Percentiles rank a stretch among this genome's conserved stretches.
Conservation (phyloP, 768 basidiomycete species). For the Mycena pura region DNA sequence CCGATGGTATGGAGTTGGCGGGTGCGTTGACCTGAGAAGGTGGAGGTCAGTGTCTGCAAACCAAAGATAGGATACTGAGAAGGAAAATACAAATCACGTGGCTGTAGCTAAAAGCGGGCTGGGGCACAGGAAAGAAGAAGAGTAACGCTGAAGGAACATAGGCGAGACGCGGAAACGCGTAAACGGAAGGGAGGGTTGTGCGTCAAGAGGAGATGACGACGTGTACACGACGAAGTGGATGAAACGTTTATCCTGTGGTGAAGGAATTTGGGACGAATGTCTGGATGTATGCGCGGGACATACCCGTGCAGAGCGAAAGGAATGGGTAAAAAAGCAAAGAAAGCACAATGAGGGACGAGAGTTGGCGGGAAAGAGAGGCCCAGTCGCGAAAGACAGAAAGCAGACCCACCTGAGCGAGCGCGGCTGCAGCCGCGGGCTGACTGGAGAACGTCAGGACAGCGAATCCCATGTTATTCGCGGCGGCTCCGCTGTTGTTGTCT, state of each 20-base stretch:
- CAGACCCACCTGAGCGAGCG: slow-evolving; percentile 15
- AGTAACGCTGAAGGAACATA: too few species aligned
- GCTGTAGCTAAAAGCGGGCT: slow-evolving; percentile 66
- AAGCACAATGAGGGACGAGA: not conserved
- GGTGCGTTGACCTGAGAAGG: too few species aligned
- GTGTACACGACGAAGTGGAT: too few species aligned
- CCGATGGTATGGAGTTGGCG: too few species aligned
- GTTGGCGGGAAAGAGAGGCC: not conserved
- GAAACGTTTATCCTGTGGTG: too few species aligned
- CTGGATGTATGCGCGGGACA: not conserved
- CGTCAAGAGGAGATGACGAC: too few species aligned
- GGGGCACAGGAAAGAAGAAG: slow-evolving; percentile 66
- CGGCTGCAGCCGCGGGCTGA: slow-evolving; percentile 4
- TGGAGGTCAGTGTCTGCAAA: too few species aligned
- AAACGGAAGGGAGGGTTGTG: too few species aligned
- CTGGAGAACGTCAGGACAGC: slow-evolving; percentile 18
- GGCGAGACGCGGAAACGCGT: too few species aligned
- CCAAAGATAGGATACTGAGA: too few species aligned
- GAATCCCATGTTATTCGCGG: slow-evolving; percentile 60
- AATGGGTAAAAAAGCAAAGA: not conserved
- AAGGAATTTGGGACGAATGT: too few species aligned
- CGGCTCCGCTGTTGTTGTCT: slow-evolving; percentile 67
- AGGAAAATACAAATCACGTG: too few species aligned
- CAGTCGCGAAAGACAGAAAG: not conserved
- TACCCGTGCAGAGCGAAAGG: not conserved